Evolutionary conservation across 225 moss, liverwort and hornwort genomes (phyloP).

Genomic region (Physcomitrellopsis africana): DNA sequence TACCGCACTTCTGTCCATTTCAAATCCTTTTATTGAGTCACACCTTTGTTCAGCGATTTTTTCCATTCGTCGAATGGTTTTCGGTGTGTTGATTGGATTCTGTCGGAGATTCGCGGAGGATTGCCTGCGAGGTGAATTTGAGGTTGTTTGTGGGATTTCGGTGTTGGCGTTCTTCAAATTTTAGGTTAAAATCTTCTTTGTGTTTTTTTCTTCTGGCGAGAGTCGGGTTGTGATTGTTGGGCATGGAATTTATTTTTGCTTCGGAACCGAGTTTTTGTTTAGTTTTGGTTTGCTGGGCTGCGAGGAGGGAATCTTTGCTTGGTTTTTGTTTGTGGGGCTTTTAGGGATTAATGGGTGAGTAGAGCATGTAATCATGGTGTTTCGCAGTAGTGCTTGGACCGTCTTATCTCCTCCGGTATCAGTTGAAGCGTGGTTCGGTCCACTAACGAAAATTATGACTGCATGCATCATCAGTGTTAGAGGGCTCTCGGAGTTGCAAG

Average conservation of each 20-base stretch:
- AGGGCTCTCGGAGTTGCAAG: not conserved
- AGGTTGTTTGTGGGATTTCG: slow-evolving; percentile 1
- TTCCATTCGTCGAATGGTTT: too few relatives aligned
- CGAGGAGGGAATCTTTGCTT: not conserved
- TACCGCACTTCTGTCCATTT: too few relatives aligned
- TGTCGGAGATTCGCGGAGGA: too few relatives aligned
- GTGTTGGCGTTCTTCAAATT: not conserved
- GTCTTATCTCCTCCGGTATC: slow-evolving; percentile 1
- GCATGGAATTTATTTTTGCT: not conserved
- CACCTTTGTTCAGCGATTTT: too few relatives aligned
- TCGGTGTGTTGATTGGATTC: too few relatives aligned
- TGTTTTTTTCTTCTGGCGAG: not conserved
- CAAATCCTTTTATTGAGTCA: too few relatives aligned
- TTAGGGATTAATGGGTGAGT: not conserved
- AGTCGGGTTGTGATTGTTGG: slow-evolving; percentile 10
- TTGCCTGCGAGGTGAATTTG: not conserved
- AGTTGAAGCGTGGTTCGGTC: not conserved
- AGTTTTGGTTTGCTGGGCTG: slow-evolving; percentile 1
- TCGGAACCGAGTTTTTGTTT: not conserved
- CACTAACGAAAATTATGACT: not conserved
- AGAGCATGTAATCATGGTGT: too few relatives aligned
- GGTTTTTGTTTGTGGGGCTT: not conserved
- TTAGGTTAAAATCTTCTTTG: too few relatives aligned
- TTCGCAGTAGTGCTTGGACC: not conserved
- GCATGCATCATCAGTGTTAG: slow-evolving; percentile 18